Conservation (phyloP, 2,329 filamentous ascomycete species). For the Pseudogymnoascus sp. region DNA sequence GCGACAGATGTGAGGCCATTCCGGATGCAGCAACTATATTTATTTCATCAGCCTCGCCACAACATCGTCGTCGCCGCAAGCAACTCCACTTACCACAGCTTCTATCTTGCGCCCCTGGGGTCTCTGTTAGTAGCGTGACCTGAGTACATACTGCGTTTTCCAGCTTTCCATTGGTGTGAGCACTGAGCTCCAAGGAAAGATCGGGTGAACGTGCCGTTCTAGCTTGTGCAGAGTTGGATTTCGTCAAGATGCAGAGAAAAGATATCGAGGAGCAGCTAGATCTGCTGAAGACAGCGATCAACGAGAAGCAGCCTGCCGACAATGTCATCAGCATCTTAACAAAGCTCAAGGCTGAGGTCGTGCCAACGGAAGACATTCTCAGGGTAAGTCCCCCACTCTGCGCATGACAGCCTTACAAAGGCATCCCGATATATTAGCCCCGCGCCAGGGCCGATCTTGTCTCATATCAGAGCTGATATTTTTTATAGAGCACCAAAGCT, state of each 20-base stretch:
- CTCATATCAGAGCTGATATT: neutral
- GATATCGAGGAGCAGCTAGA: conserved; percentile 71
- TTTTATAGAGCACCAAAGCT: conserved; percentile 65
- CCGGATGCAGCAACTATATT: conserved; percentile 1
- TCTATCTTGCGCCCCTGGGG: neutral
- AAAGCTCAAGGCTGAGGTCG: conserved; percentile 69
- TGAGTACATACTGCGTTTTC: neutral
- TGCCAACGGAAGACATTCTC: conserved; percentile 81
- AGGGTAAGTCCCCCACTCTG: conserved; percentile 45
- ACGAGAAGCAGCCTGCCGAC: conserved; percentile 62
- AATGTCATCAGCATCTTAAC: conserved; percentile 67
- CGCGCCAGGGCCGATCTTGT: neutral
- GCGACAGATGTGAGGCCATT: conserved; percentile 7
- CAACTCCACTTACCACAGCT: neutral
- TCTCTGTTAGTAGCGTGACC: neutral
- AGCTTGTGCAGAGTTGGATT: neutral
- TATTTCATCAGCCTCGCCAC: conserved; percentile 6
- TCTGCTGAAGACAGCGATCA: conserved; percentile 69
- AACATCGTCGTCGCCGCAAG: neutral
- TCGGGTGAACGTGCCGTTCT: neutral
- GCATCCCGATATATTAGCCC: neutral
- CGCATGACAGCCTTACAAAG: conserved; percentile 9
- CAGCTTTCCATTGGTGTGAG: neutral
- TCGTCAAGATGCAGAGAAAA: conserved; percentile 60
- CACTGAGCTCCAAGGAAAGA: neutral